Base-by-base conservation (phyloP, 1,284 basidiomycete species). In the Cerrena zonata region DNA sequence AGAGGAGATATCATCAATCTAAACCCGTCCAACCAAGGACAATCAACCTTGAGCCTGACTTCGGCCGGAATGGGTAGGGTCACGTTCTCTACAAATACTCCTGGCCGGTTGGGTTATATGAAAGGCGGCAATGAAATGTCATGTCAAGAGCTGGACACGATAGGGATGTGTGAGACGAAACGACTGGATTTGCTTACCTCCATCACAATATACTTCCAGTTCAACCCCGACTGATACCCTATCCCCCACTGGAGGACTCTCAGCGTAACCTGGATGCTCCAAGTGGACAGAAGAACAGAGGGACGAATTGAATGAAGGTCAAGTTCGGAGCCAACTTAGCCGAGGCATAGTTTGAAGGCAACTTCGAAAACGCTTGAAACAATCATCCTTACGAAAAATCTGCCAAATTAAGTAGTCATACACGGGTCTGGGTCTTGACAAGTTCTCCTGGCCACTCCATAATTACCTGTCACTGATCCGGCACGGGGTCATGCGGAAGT, bases 381-480 rank as follows among this genome's bases (percentile, higher is more conserved):
- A 15, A 34, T 34, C 30, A 34, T 34, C 30, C 30, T 7, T 34
- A 34, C 30, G 30, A 34, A 34, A 34, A 34, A 15, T 34, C 7
- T 34, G 15, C 30, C 30, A 7, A 7, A 34, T 34, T 15, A 34
- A 34, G 30, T 15, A 15, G n/a, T n/a, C 18, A 41, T 41, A 41
- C n/a, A 18, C 5, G 18, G 18, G 39, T 18, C 39, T 10, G 18
- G 39, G 21, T 41, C 21, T 18, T 41, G 39, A 5, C 39, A 41
- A 10, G 18, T 41, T 41, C 39, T 19, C 18, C 39, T 18, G 7
- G 10, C 39, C 39, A 18, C 37, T 27, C 50, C 54, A 52, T 58
- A 53, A 58, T 58, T 54, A 52, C 53, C 21, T 50, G n/a, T 21
- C 37, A 53, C 48, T 58, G 56, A 58, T 58, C 56, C 56, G 56